Percentiles rank a stretch among this genome's conserved stretches.
phyloP scores from a whole-genome alignment of 1,284 basidiomycete species.

The Inonotus obliquus region DNA sequence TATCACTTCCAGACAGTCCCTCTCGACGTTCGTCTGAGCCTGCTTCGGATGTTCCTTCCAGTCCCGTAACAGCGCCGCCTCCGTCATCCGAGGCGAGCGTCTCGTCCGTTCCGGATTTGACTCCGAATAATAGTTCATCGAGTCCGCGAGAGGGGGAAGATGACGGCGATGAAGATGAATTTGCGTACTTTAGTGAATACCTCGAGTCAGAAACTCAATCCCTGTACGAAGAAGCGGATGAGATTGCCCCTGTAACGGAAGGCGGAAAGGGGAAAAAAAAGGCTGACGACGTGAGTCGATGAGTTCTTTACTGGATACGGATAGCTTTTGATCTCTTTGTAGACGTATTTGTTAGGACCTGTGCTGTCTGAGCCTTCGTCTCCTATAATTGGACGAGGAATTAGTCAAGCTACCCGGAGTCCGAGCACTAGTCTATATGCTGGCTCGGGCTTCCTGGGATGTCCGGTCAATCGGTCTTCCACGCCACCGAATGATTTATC shows the following conservation, averaged over 20 bases:
- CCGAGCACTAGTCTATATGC: constrained; percentile 10
- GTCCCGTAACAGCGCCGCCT: constrained; percentile 20
- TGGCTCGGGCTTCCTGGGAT: constrained; percentile 6
- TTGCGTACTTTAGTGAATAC: constrained; percentile 6
- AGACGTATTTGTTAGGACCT: not conserved
- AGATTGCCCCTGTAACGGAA: not conserved
- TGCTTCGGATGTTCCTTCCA: not conserved
- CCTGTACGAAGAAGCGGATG: not conserved
- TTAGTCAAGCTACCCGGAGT: constrained; percentile 1
- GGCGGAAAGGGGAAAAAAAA: constrained; percentile 3
- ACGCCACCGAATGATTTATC: constrained; percentile 7
- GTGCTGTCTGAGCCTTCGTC: constrained; percentile 12
- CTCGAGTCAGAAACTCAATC: constrained; percentile 4
- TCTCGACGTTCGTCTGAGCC: constrained; percentile 25
- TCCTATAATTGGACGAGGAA: constrained; percentile 8
- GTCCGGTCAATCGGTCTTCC: constrained; percentile 1
- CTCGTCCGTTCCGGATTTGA: constrained; percentile 49
- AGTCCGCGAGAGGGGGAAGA: constrained; percentile 38
- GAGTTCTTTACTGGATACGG: not conserved
- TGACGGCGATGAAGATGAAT: constrained; percentile 1
- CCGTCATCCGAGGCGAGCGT: constrained; percentile 25
- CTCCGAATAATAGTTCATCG: constrained; percentile 59
- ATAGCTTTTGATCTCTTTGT: not conserved
- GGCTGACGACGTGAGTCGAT: constrained; percentile 1
- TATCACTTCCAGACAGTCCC: constrained; percentile 20